Base-by-base conservation (phyloP, 345 rosid species). In the Citrus sp. region DNA sequence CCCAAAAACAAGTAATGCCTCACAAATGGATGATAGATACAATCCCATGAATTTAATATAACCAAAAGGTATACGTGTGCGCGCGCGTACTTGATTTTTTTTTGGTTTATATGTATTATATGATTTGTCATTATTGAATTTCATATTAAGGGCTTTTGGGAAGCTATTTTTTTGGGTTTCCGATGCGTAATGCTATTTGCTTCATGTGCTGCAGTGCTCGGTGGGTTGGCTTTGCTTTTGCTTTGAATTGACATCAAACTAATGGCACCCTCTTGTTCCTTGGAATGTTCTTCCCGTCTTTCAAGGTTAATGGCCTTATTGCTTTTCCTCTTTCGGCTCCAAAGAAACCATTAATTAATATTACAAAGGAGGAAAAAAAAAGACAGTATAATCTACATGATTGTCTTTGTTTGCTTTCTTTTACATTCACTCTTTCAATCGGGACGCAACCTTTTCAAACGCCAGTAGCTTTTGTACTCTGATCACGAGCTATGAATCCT, bases 321-420 rank as follows among this genome's bases (percentile, higher is more conserved):
- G 46, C 81, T 82, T 84, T 79, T 77, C 83, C 58, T 77, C 87
- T 84, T 84, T 82, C 87, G 85, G 85, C 87, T 72, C 74, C 74
- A 74, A 81, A 84, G 67, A 69, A 14, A n/a, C 1, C 7, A 3
- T 72, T 72, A 65, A 71, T 32, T 72, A 68, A 67, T 55, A 1
- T 38, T 51, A 32, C 30, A 49, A 25, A 3, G 4, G 25, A 32
- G 10, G 5, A 1, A 40, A 24, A 24, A 55, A 56, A 74, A 6
- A 14, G 1, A 40, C 3, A 0, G 35, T 16, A 68, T 6, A 12
- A 2, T 24, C 6, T 69, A 2, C 3, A 7, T 9, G 24, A 13
- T 25, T 42, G 27, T 21, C 19, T 67, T 13, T 69, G 70, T 22
- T 42, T 77, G 68, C 14, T 67, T 77, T 34, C n/a, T 67, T 58